Base-by-base conservation (phyloP, 495 filamentous ascomycete genomes). In the Clavariopsis aquatica region DNA sequence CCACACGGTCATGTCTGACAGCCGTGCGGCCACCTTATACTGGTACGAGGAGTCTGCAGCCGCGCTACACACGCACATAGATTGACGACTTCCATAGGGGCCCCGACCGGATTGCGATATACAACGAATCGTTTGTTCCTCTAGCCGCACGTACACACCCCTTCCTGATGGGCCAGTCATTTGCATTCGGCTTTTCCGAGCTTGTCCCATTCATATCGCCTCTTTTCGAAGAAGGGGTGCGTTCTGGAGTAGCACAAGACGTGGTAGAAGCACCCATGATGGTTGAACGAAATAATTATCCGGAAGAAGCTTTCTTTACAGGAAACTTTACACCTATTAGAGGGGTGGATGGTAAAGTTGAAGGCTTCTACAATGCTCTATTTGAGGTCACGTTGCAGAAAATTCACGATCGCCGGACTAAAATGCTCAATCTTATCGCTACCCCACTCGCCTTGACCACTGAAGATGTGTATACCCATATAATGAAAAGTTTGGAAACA, bases 301-400 rank as follows among this genome's bases (percentile, higher is more conserved):
- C 10, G 8, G 47, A 51, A 17, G 47, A 51, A n/a, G 22, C 45
- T 7, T 49, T 49, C 45, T 49, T 49, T n/a, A 49, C 45, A n/a
- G 45, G 45, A 7, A 49, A 49, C 45, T 49, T 49, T n/a, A 49
- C 45, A n/a, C 45, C 45, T n/a, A 49, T 49, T n/a, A 7, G 45
- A 7, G 45, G 45, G 6, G 17, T 49, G 6, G 45, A 49, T n/a
- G 45, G 45, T n/a, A 49, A n/a, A 4, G 17, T 49, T n/a, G 45
- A 49, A 4, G 45, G 45, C 45, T 49, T 49, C 45, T 49, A 49
- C 45, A 49, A 49, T 49, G 45, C 45, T n/a, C 45, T 49, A n/a
- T 49, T 49, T n/a, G 45, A 49, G 45, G 45, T 49, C 17, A 49
- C 45, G 45, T n/a, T 49, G 45, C 45, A 49, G 45, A 49, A 49